phyloP scores from a whole-genome alignment of 768 basidiomycete species.

The Phylloporus arenicola region DNA sequence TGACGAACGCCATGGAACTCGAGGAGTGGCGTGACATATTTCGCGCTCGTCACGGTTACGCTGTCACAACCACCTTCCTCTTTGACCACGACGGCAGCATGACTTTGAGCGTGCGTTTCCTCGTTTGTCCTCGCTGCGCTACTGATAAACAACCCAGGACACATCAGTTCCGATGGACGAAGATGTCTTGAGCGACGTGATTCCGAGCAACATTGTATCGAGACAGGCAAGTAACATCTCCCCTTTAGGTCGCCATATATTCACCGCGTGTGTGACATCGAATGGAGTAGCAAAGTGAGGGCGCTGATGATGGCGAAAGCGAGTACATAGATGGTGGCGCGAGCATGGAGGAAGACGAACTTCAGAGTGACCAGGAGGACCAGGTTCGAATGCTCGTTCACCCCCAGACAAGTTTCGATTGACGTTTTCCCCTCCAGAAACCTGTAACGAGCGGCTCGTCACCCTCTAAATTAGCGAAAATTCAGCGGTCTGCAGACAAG shows the following conservation, averaged over 20 bases:
- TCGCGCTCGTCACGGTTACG: conserved; percentile 22
- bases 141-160: conserved; percentile 14
- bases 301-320: conserved; percentile 63
- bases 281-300: conserved; percentile 54
- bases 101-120: conserved; percentile 20
- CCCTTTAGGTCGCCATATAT: conserved; percentile 3
- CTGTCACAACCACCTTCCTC: conserved; percentile 14
- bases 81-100: conserved; percentile 22
- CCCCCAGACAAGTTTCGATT: conserved; percentile 1
- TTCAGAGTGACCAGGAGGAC: conserved; percentile 49
- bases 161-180: conserved; percentile 43
- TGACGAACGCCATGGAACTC: too few species aligned
- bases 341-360: conserved; percentile 56
- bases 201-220: conserved; percentile 88
- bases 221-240: conserved; percentile 54
- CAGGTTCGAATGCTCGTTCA: conserved; percentile 18
- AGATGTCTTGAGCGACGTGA: conserved; percentile 85
- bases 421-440: conserved; percentile 7
- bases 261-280: conserved; percentile 5
- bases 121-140: neutral
- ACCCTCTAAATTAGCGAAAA: conserved; percentile 31
- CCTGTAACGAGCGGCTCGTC: conserved; percentile 23
- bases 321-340: conserved; percentile 58
- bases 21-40: conserved; percentile 7
- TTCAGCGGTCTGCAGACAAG: conserved; percentile 36